Base-by-base conservation (phyloP, 331 rosid genomes). In the Prunus yedoensis region DNA sequence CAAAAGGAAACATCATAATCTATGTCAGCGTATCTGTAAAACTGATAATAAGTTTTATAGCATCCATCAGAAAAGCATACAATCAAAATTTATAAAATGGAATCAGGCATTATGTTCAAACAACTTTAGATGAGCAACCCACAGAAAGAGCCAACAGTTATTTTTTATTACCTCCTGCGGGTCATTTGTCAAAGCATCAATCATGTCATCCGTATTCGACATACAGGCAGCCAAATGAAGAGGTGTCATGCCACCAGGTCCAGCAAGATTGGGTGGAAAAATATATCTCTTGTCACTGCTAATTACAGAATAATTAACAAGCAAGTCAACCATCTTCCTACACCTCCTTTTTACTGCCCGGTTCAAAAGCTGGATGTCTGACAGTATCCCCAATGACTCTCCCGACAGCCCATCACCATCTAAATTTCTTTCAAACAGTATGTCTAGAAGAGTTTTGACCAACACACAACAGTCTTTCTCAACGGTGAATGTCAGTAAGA, bases 161-260 rank as follows among this genome's bases (percentile, higher is more conserved):
- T 54, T 38, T 14, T 65, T 25, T 27, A 45, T 61, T 89, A 93
- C 98, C 98, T 89, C 93, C 68, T 81, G 87, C 28, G 97, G 96
- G 47, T 93, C 98, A 74, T 83, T 89, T 63, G 93, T 93, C 74
- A 93, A 30, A 23, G 91, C 88, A 85, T 93, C 94, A 85, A 93
- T 66, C 43, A 91, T 28, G 75, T 87, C 89, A 64, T 89, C 93
- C 17, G 92, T 84, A 79, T 78, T 81, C 1, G 87, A 71, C 60
- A 86, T 89, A 63, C 87, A 85, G 66, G 97, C 98, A 70, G 98
- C 98, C 88, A 93, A 80, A 85, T 93, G 98, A 65, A 93, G 89
- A 59, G 98, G 97, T 15, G 98, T 89, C 79, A 93, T 67, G 49
- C 93, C 88, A 78, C 89, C 96, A 65, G 98, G 94, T 49, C 96